Evolutionary conservation across 2,329 filamentous ascomycete genomes (phyloP).

Genomic region (Penicillium decumbens): DNA sequence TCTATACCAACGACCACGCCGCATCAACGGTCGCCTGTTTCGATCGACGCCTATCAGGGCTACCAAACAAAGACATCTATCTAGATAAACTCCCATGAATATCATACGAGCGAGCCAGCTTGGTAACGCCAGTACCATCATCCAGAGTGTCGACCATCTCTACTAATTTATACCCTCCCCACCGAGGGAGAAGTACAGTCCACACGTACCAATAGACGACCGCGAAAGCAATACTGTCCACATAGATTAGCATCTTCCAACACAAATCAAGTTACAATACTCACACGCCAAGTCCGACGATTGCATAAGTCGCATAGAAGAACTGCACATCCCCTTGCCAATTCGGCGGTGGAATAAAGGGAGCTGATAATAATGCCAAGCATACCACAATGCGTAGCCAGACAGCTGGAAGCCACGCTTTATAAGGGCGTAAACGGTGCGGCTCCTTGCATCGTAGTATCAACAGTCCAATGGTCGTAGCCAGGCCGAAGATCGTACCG

Average conservation of each 20-base stretch:
- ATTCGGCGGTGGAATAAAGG: conserved; percentile 57
- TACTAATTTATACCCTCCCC: conserved; percentile 58
- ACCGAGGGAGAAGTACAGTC: conserved; percentile 57
- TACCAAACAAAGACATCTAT: too few relatives aligned
- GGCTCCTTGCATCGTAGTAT: conserved; percentile 58
- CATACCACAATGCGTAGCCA: conserved; percentile 53
- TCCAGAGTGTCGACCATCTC: conserved; percentile 57
- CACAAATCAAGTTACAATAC: conserved; percentile 21
- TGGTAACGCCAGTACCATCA: conserved; percentile 65
- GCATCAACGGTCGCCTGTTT: too few relatives aligned
- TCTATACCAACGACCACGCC: too few relatives aligned
- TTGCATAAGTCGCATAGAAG: conserved; percentile 52
- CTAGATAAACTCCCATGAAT: background rate
- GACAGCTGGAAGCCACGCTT: conserved; percentile 59
- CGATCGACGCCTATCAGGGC: too few relatives aligned
- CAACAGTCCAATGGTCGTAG: conserved; percentile 55
- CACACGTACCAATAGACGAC: conserved; percentile 65
- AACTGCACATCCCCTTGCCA: conserved; percentile 45
- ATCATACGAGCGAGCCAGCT: conserved; percentile 41
- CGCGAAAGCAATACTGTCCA: conserved; percentile 52
- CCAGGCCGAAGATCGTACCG: conserved; percentile 57
- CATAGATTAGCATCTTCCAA: conserved; percentile 12
- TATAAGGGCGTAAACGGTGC: conserved; percentile 60
- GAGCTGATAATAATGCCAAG: conserved; percentile 54
- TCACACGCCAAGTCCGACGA: conserved; percentile 47